Evolutionary conservation across 2,329 filamentous ascomycete species (phyloP).

Genomic region (Colletotrichum salicis): DNA sequence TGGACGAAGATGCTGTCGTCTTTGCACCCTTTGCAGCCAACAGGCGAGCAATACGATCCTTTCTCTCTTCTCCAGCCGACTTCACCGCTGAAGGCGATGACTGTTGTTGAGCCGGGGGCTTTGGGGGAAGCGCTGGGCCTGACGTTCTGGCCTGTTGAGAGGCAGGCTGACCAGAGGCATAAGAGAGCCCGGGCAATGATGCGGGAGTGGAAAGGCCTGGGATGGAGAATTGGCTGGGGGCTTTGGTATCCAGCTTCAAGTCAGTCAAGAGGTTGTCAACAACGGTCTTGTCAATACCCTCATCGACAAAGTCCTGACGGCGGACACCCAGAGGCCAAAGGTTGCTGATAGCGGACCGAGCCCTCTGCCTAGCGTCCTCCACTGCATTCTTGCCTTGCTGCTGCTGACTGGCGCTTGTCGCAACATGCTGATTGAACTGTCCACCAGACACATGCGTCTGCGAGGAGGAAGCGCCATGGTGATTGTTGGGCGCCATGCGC

Average conservation of each 20-base stretch:
- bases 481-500: background rate
- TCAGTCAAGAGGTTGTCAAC: constrained; percentile 75
- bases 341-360: constrained; percentile 74
- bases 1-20: constrained; percentile 21
- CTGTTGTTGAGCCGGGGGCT: constrained; percentile 6
- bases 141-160: background rate
- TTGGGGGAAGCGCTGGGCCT: background rate
- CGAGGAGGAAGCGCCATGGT: background rate
- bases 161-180: background rate
- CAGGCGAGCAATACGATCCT: constrained; percentile 80
- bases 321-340: constrained; percentile 75
- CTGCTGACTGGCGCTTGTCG: background rate
- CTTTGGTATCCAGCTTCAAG: constrained; percentile 66
- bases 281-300: constrained; percentile 74
- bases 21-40: constrained; percentile 78
- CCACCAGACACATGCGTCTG: too few species aligned
- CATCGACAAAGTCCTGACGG: constrained; percentile 77
- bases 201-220: background rate
- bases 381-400: constrained; percentile 35
- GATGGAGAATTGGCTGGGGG: constrained; percentile 29
- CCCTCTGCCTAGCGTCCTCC: constrained; percentile 63
- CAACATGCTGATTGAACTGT: background rate
- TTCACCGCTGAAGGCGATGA: constrained; percentile 39
- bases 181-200: background rate
- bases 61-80: constrained; percentile 67